Conservation (phyloP, 495 filamentous ascomycete species). For the Penicillium samsonianum region DNA sequence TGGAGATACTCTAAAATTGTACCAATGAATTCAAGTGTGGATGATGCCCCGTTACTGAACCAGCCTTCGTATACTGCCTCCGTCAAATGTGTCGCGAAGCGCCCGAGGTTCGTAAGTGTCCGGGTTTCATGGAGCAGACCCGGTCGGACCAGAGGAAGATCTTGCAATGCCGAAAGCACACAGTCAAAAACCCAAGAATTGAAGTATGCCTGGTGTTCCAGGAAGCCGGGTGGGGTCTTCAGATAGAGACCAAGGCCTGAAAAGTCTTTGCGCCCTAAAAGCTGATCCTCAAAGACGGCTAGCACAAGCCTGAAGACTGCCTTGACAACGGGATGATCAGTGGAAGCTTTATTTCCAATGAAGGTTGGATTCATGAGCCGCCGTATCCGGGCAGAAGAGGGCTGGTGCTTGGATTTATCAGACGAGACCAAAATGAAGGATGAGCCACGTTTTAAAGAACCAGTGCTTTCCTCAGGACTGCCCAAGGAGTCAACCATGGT, state of each 20-base stretch:
- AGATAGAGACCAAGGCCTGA: slow-evolving; percentile 82
- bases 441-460: slow-evolving; percentile 69
- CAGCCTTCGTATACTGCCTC: slow-evolving; percentile 95
- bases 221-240: slow-evolving; percentile 88
- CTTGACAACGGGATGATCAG: slow-evolving; percentile 71
- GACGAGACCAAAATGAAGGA: slow-evolving; percentile 87
- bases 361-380: slow-evolving; percentile 50
- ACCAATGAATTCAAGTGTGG: slow-evolving; percentile 84
- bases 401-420: slow-evolving; percentile 55
- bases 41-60: slow-evolving; percentile 79
- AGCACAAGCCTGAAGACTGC: slow-evolving; percentile 73
- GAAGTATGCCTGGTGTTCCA: slow-evolving; percentile 92
- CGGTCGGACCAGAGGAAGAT: slow-evolving; percentile 67
- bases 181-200: slow-evolving; percentile 84
- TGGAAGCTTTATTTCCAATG: slow-evolving; percentile 48
- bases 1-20: slow-evolving; percentile 84
- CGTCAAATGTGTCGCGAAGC: slow-evolving; percentile 74
- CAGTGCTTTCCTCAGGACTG: slow-evolving; percentile 48
- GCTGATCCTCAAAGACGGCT: slow-evolving; percentile 76
- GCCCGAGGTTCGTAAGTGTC: slow-evolving; percentile 79
- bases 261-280: slow-evolving; percentile 85
- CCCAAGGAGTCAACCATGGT: slow-evolving; percentile 58
- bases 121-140: slow-evolving; percentile 76
- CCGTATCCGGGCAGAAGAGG: slow-evolving; percentile 62
- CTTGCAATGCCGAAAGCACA: slow-evolving; percentile 69